Base-by-base conservation (phyloP, 352 stramenopile genomes). In the Globisporangium camurandrum region DNA sequence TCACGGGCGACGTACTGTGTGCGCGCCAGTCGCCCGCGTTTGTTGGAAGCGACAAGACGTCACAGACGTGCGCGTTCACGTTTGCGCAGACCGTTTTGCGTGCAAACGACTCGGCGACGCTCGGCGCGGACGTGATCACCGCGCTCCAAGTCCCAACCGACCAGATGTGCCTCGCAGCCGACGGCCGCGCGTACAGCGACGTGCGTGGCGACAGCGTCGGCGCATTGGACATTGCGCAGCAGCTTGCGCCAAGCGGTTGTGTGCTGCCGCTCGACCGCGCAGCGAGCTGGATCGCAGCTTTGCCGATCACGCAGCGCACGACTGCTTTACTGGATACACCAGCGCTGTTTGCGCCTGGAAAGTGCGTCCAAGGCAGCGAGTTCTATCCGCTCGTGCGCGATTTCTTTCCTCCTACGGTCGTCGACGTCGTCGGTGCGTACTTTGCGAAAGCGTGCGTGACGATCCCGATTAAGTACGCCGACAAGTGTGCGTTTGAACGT, bases 1-100 rank as follows among this genome's bases (percentile, higher is more conserved):
- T 84, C 28, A 34, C 79, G 0, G 75, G 71, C 5, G 66, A 84
- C 52, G 43, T 77, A 24, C 46, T 77, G 28, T 86, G 75, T 40
- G 62, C 75, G 33, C 68, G 50, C 41, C 75, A 86, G 54, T 73
- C 62, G 20, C 64, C 71, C 17, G 59, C 69, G 2, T 72, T 69
- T 42, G 59, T 54, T 34, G 30, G 30, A 11, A 34, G 30, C 28
- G 60, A 59, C 26, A 61, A 62, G 17, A 64, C 49, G 56, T 66
- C 62, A 19, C 71, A 84, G 54, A 62, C 66, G 22, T 86, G 75
- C 49, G 75, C 69, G 30, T 82, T 57, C 56, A 77, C 71, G 17
- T 61, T 77, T 34, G 37, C 80, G 10, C 64, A 82, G 54, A 76
- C 49, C 30, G 11, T 59, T 23, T 22, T 68, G 4, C 46, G 49